Evolutionary conservation across 768 basidiomycete genomes (phyloP).

Genomic region (Collybiopsis luxurians): DNA sequence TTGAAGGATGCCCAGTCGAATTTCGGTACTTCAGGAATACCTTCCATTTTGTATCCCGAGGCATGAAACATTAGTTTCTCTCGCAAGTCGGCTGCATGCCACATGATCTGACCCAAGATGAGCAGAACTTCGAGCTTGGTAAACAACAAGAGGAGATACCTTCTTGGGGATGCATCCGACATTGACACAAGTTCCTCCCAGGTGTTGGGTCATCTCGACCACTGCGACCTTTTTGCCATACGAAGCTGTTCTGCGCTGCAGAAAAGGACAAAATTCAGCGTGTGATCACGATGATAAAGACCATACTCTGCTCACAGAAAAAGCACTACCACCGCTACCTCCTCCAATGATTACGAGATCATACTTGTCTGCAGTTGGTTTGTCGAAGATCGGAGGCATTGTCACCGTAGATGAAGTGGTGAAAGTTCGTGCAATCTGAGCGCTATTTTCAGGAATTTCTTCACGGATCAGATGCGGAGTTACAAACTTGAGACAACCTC

Average conservation of each 20-base stretch:
- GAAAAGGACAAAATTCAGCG: neutral
- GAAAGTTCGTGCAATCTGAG: slow-evolving; percentile 48
- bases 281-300: neutral
- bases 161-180: slow-evolving; percentile 99
- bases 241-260: slow-evolving; percentile 82
- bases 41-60: slow-evolving; percentile 70
- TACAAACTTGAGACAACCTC: neutral
- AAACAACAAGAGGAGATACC: slow-evolving; percentile 31
- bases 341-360: slow-evolving; percentile 91
- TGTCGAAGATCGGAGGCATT: slow-evolving; percentile 71
- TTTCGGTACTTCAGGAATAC: slow-evolving; percentile 45
- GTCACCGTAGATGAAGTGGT: slow-evolving; percentile 32
- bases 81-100: slow-evolving; percentile 89
- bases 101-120: slow-evolving; percentile 84
- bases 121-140: neutral
- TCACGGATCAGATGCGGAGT: neutral
- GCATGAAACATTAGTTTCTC: slow-evolving; percentile 80
- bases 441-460: neutral
- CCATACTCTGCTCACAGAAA: slow-evolving; percentile 55
- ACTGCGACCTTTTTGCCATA: slow-evolving; percentile 95
- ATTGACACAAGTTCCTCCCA: slow-evolving; percentile 98
- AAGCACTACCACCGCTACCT: slow-evolving; percentile 90
- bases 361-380: slow-evolving; percentile 63
- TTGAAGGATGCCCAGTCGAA: slow-evolving; percentile 94
- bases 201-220: slow-evolving; percentile 67